phyloP scores from a whole-genome alignment of 2,329 filamentous ascomycete genomes.

The Aspergillus hiratsukae region DNA sequence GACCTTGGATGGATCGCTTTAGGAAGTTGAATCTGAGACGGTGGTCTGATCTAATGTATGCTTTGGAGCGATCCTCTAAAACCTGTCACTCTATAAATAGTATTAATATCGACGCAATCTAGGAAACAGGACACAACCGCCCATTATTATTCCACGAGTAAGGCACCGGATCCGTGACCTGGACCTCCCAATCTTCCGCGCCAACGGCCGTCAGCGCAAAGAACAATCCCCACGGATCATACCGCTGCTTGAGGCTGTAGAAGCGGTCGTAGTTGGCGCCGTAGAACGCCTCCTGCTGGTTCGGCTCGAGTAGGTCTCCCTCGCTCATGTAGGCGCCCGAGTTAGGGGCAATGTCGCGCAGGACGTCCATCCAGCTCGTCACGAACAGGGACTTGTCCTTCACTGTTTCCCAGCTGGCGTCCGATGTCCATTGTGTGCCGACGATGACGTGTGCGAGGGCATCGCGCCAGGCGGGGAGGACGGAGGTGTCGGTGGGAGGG shows the following conservation, averaged over 20 bases:
- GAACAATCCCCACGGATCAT: conserved; percentile 48
- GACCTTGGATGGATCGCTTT: too few species aligned
- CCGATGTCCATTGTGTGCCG: conserved; percentile 18
- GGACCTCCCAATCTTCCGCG: conserved; percentile 48
- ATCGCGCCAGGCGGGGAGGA: conserved; percentile 23
- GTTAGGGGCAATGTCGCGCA: conserved; percentile 22
- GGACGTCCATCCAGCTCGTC: conserved; percentile 15
- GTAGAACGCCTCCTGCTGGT: conserved; percentile 29
- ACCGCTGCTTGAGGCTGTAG: conserved; percentile 47
- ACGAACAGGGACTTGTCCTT: conserved; percentile 16
- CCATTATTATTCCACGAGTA: conserved; percentile 27
- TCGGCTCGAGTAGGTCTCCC: conserved; percentile 41
- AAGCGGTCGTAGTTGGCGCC: conserved; percentile 25
- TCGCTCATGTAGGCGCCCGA: conserved; percentile 43
- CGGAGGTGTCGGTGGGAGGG: conserved; percentile 15
- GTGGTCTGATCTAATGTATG: not conserved
- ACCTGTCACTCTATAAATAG: not conserved
- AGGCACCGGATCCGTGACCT: conserved; percentile 24
- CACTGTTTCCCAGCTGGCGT: conserved; percentile 30
- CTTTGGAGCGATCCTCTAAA: too few species aligned
- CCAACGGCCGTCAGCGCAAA: conserved; percentile 49
- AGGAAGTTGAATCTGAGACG: too few species aligned
- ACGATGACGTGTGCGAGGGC: conserved; percentile 23
- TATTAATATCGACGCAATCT: not conserved
- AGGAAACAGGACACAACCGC: conserved; percentile 35